phyloP scores from a whole-genome alignment of 495 filamentous ascomycete species.

The Friedmanniomyces simplex region DNA sequence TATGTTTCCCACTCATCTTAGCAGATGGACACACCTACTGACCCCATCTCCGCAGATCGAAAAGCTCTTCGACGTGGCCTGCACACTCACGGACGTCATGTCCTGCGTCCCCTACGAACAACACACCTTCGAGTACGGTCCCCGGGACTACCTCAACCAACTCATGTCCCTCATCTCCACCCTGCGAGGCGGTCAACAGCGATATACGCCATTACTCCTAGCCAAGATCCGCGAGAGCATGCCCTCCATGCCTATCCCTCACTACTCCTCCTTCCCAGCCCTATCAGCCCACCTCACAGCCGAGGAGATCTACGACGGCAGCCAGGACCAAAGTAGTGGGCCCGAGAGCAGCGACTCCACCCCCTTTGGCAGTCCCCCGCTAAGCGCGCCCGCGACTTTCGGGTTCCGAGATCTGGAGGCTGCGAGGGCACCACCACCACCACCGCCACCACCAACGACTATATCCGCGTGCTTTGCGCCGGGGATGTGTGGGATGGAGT shows the following conservation, averaged over 20 bases:
- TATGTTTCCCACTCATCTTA: constrained; percentile 32
- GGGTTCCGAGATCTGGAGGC: background rate
- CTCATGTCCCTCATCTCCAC: constrained; percentile 54
- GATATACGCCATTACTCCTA: constrained; percentile 60
- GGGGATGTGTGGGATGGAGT: too few relatives aligned
- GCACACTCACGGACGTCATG: constrained; percentile 62
- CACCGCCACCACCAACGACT: too few relatives aligned
- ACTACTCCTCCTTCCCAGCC: background rate
- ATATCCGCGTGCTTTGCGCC: too few relatives aligned
- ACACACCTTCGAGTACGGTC: constrained; percentile 51
- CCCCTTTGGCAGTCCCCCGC: constrained; percentile 7
- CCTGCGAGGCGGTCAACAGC: constrained; percentile 58
- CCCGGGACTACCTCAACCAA: constrained; percentile 62
- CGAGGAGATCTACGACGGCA: constrained; percentile 6
- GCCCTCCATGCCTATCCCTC: constrained; percentile 46
- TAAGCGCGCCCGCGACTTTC: background rate
- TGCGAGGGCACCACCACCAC: too few relatives aligned
- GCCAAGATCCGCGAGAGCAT: constrained; percentile 58
- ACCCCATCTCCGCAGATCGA: constrained; percentile 43
- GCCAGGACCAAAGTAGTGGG: constrained; percentile 1
- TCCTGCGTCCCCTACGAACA: constrained; percentile 48
- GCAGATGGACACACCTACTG: background rate
- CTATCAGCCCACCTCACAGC: background rate
- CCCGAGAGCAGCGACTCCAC: constrained; percentile 4
- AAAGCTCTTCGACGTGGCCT: constrained; percentile 67